These are phyloP conservation scores for Wickerhamomyces sp. DNA, from an alignment of 1,139 yeast species.

Conservation along the genomic window DNA sequence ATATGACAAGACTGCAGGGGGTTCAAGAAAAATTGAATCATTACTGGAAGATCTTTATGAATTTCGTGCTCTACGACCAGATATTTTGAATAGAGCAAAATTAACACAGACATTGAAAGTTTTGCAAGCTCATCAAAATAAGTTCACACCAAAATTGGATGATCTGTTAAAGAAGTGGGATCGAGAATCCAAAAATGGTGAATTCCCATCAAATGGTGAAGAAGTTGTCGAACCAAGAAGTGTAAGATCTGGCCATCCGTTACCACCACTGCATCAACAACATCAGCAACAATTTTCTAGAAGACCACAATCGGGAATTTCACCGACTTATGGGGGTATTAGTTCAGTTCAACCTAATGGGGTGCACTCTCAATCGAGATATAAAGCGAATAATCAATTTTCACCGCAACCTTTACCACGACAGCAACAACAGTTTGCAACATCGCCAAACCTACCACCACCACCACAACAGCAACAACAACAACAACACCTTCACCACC, in stretches of 20 bases:
- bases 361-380: too few species aligned
- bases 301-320: background rate
- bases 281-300: background rate
- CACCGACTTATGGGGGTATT: too few species aligned
- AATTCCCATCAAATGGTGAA: background rate
- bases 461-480: too few species aligned
- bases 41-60: background rate
- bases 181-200: background rate
- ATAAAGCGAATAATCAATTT: too few species aligned
- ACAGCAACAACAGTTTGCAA: too few species aligned
- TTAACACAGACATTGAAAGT: background rate
- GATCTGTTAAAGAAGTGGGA: background rate
- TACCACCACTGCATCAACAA: background rate
- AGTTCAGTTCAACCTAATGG: too few species aligned
- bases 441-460: too few species aligned
- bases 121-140: background rate
- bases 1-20: background rate
- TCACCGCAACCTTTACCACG: too few species aligned
- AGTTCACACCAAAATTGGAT: background rate
- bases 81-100: background rate
- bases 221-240: background rate
- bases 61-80: background rate
- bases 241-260: background rate
- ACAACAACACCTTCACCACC: too few species aligned
- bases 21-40: background rate